These are phyloP conservation scores for Lentinula lateritia DNA, from an alignment of 768 basidiomycete species.

Conservation along the genomic window DNA sequence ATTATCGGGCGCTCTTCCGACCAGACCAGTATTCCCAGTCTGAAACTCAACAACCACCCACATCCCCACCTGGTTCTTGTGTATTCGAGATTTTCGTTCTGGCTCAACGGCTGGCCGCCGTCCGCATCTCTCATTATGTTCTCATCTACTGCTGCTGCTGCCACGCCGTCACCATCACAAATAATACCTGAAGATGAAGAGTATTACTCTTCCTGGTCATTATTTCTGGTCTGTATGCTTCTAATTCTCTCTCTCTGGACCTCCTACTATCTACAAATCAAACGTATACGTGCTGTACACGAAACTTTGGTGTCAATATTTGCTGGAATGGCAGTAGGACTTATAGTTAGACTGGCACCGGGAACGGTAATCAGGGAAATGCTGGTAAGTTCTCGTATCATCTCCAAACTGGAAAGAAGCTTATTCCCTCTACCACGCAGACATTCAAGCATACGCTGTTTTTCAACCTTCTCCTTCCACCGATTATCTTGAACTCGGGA, in stretches of 20 bases:
- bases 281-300: conserved; percentile 90
- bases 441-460: conserved; percentile 96
- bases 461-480: conserved; percentile 96
- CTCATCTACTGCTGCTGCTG: conserved; percentile 28
- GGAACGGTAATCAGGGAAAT: conserved; percentile 95
- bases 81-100: neutral
- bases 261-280: conserved; percentile 97
- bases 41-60: neutral
- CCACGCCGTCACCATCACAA: conserved; percentile 23
- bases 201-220: conserved; percentile 90
- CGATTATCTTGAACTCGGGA: conserved; percentile 96
- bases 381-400: conserved; percentile 63
- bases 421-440: conserved; percentile 29
- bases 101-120: neutral
- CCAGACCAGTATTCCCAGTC: neutral
- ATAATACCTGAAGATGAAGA: conserved; percentile 69
- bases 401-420: neutral
- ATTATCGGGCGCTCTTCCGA: neutral
- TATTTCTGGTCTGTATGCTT: conserved; percentile 87
- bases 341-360: conserved; percentile 84
- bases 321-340: conserved; percentile 93
- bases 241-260: conserved; percentile 94
- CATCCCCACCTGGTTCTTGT: neutral
- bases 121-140: conserved; percentile 24
- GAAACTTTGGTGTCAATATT: conserved; percentile 95